phyloP scores from a whole-genome alignment of 202 grass and related monocot species.

The Carex arenaria region DNA sequence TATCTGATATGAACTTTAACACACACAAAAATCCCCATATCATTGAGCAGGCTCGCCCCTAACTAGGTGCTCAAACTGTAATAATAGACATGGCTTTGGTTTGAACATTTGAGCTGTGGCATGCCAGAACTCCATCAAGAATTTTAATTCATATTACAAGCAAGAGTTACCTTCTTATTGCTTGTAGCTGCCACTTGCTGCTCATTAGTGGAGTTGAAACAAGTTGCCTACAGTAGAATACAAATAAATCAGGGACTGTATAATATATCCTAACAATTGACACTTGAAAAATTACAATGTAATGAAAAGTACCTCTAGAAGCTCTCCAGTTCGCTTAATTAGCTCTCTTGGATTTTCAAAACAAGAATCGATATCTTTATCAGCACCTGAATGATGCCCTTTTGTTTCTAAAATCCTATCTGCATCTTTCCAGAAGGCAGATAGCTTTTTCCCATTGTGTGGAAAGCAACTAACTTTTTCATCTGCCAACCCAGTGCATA shows the following conservation, averaged over 20 bases:
- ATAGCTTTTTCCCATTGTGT: conserved; percentile 25
- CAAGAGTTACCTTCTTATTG: conserved; percentile 68
- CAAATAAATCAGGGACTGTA: conserved; percentile 18
- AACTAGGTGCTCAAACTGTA: not conserved
- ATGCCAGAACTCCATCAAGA: not conserved
- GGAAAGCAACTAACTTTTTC: conserved; percentile 64
- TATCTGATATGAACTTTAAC: not conserved
- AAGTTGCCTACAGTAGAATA: conserved; percentile 53
- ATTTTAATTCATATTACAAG: not conserved
- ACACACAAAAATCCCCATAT: not conserved
- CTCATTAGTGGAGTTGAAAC: conserved; percentile 78
- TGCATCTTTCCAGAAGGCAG: conserved; percentile 59
- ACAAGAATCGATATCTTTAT: conserved; percentile 23
- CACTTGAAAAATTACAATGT: conserved; percentile 17
- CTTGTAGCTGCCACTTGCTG: conserved; percentile 76
- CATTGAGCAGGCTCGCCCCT: not conserved
- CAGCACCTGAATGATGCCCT: conserved; percentile 37
- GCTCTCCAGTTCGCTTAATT: conserved; percentile 78
- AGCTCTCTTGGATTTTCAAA: conserved; percentile 77
- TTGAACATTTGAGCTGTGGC: not conserved
- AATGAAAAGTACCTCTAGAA: conserved; percentile 70
- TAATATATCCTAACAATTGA: conserved; percentile 19
- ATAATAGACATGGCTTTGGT: not conserved
- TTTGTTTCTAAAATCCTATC: conserved; percentile 51
- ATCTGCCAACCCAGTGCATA: conserved; percentile 57